These are phyloP conservation scores for Gelatoporia subvermispora DNA, from an alignment of 768 basidiomycete genomes.

Conservation along the genomic window DNA sequence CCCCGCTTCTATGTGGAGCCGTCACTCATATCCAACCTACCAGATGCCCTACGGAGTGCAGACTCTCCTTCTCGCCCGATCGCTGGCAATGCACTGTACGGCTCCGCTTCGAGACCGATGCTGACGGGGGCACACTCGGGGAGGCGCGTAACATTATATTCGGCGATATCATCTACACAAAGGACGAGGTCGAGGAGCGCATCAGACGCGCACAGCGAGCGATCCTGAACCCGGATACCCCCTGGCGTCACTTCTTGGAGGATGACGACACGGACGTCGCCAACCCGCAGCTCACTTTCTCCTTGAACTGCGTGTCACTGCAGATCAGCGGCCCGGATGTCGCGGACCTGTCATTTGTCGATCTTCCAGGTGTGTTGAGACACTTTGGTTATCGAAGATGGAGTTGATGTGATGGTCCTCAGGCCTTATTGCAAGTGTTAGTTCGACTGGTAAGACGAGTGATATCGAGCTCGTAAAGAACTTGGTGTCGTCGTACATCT, in stretches of 20 bases:
- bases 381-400: not conserved
- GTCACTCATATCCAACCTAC: no score
- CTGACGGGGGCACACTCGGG: constrained; percentile 29
- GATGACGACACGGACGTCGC: constrained; percentile 8
- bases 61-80: constrained; percentile 19
- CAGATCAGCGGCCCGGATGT: constrained; percentile 25
- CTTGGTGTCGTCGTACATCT: constrained; percentile 54
- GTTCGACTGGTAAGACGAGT: constrained; percentile 35
- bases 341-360: constrained; percentile 28
- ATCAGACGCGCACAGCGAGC: constrained; percentile 63
- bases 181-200: constrained; percentile 55
- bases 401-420: not conserved
- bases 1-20: not conserved
- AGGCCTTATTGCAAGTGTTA: constrained; percentile 44
- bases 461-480: constrained; percentile 60
- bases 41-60: constrained; percentile 36
- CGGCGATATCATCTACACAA: constrained; percentile 40
- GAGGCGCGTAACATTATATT: constrained; percentile 18
- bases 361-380: constrained; percentile 24
- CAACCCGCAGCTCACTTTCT: constrained; percentile 20
- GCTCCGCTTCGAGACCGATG: constrained; percentile 26
- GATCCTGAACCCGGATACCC: constrained; percentile 51
- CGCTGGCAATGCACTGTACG: constrained; percentile 31
- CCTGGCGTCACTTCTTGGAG: constrained; percentile 34
- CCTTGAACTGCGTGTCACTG: constrained; percentile 25